A percentile compares a stretch with the other conserved stretches of the same genome.
These are phyloP conservation scores for Zygosaccharomyces siamensis DNA, from an alignment of 805 yeast genomes.

Conservation along the genomic window DNA sequence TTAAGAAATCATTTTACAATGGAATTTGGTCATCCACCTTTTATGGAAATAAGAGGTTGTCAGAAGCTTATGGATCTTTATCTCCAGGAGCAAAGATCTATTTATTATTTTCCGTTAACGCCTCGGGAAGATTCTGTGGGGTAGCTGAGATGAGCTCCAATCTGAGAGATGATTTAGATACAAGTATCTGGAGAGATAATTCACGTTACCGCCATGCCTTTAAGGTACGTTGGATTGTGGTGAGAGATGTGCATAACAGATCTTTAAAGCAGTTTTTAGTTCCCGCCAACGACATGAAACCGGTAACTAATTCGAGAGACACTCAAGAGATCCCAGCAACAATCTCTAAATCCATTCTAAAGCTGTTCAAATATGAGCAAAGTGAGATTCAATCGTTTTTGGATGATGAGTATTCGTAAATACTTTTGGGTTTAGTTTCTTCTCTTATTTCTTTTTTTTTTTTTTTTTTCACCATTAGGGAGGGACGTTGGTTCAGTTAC, in stretches of 20 bases:
- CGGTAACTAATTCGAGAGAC: conserved; percentile 57
- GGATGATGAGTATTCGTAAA: conserved; percentile 12
- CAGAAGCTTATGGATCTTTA: conserved; percentile 37
- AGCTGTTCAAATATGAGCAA: conserved; percentile 37
- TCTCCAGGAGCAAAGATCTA: conserved; percentile 35
- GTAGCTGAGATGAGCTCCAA: conserved; percentile 48
- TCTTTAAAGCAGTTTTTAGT: conserved; percentile 43
- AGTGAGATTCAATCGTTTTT: conserved; percentile 18
- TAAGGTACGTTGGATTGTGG: conserved; percentile 48
- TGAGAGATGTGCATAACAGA: conserved; percentile 48
- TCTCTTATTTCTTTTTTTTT: neutral
- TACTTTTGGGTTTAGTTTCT: neutral
- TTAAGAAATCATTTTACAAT: conserved; percentile 45
- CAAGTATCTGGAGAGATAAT: conserved; percentile 46
- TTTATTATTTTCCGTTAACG: conserved; percentile 54
- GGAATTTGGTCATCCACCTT: conserved; percentile 58
- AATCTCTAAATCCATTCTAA: conserved; percentile 45
- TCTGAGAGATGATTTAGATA: conserved; percentile 28
- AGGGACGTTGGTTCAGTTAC: neutral
- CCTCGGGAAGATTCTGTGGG: conserved; percentile 55
- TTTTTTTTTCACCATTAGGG: neutral
- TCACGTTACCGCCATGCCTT: conserved; percentile 49
- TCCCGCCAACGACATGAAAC: conserved; percentile 43
- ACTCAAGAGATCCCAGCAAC: conserved; percentile 53
- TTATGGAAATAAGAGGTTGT: conserved; percentile 49